Conservation (phyloP, 2,329 filamentous ascomycete genomes). For the Fusarium sp. region DNA sequence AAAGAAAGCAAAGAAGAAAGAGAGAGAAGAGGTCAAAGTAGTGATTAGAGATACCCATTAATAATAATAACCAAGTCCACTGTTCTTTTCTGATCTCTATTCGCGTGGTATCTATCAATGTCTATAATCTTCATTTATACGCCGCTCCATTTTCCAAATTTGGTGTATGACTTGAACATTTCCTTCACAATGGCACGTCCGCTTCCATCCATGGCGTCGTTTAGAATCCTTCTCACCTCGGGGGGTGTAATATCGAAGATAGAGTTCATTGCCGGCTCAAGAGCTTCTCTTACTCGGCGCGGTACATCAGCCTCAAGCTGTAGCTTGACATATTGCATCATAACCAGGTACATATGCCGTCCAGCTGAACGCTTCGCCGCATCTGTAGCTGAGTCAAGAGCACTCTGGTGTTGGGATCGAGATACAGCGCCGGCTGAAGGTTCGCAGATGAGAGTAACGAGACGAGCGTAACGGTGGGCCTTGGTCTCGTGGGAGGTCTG, state of each 20-base stretch:
- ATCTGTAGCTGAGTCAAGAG: constrained; percentile 71
- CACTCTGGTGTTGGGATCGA: constrained; percentile 58
- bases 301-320: constrained; percentile 69
- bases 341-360: constrained; percentile 71
- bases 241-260: constrained; percentile 70
- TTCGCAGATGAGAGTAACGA: constrained; percentile 71
- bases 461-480: constrained; percentile 66
- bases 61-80: constrained; percentile 23
- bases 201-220: constrained; percentile 70
- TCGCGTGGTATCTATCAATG: constrained; percentile 38
- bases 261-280: constrained; percentile 70
- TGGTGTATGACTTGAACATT: constrained; percentile 70
- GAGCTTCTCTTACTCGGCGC: constrained; percentile 64
- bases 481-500: constrained; percentile 57
- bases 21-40: neutral
- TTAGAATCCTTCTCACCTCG: constrained; percentile 68
- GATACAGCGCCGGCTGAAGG: constrained; percentile 69
- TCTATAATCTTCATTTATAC: constrained; percentile 55
- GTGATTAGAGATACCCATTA: constrained; percentile 38
- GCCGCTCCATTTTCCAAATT: constrained; percentile 74
- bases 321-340: constrained; percentile 71
- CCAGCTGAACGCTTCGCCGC: constrained; percentile 72
- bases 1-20: no score
- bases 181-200: constrained; percentile 70
- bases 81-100: constrained; percentile 22